Evolutionary conservation across 768 basidiomycete genomes (phyloP).

Genomic region (Boletellus emodensis): DNA sequence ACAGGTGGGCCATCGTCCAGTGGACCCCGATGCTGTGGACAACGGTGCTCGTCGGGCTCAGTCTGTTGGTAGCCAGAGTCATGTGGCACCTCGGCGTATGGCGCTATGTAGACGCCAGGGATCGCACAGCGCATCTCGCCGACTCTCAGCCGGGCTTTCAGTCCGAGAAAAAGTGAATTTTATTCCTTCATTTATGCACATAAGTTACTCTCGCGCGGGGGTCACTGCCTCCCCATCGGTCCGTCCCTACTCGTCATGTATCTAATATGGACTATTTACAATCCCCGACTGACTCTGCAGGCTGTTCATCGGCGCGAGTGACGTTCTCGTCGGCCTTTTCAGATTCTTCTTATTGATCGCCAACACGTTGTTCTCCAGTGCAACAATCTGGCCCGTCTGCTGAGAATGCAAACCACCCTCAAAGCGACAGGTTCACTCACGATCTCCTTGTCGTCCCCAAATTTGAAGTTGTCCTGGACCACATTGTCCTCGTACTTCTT

Average conservation of each 20-base stretch:
- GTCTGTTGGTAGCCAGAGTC: constrained; percentile 63
- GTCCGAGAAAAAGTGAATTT: constrained; percentile 15
- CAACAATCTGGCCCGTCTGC: constrained; percentile 69
- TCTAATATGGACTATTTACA: constrained; percentile 62
- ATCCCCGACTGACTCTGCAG: constrained; percentile 56
- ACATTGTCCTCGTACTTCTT: constrained; percentile 94
- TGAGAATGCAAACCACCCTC: constrained; percentile 1
- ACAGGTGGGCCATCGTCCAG: constrained; percentile 52
- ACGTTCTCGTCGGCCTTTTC: constrained; percentile 74
- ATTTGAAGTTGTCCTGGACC: constrained; percentile 97
- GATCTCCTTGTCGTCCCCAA: constrained; percentile 95
- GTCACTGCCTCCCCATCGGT: too few species aligned
- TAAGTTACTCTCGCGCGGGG: constrained; percentile 2
- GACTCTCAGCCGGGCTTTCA: background rate
- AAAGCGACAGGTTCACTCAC: constrained; percentile 41
- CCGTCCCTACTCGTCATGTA: background rate
- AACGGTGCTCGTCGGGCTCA: constrained; percentile 59
- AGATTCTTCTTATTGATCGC: constrained; percentile 93
- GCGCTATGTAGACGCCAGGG: constrained; percentile 65
- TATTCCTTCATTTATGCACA: constrained; percentile 19
- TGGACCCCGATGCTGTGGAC: constrained; percentile 73
- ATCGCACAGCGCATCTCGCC: constrained; percentile 30
- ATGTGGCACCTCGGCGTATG: constrained; percentile 76
- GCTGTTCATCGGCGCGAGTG: constrained; percentile 47
- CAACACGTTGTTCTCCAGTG: constrained; percentile 89